A percentile compares a stretch with the other conserved stretches of the same genome.
These are phyloP conservation scores for Nicotiana obtusifolia DNA, from an alignment of 257 asterid species.

Conservation along the genomic window DNA sequence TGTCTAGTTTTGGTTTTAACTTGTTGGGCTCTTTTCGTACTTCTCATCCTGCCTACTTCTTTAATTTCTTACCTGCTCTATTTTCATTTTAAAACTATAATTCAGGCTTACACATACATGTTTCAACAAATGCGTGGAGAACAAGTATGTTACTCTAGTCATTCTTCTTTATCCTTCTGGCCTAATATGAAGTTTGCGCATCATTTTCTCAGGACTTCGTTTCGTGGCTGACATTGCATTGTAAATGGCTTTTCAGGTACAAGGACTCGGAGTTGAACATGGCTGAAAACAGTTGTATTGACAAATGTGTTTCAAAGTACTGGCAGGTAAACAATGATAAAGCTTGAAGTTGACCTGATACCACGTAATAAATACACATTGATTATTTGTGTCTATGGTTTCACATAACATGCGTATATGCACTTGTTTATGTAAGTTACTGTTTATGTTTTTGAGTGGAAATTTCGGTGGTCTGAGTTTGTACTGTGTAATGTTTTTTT, in stretches of 20 bases:
- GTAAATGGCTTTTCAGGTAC: constrained; percentile 36
- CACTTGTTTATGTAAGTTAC: too few species aligned
- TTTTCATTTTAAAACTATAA: constrained; percentile 7
- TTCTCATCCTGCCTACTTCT: background rate
- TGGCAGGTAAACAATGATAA: constrained; percentile 47
- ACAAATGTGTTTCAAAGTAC: constrained; percentile 84
- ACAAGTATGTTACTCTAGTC: constrained; percentile 41
- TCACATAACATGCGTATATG: background rate
- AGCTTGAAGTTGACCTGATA: background rate
- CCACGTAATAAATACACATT: background rate
- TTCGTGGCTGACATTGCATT: background rate
- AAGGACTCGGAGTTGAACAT: constrained; percentile 86
- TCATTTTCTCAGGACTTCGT: background rate
- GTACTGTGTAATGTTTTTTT: background rate
- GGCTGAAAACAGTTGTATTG: constrained; percentile 92
- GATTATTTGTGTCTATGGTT: background rate
- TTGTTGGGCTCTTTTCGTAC: background rate
- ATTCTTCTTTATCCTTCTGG: background rate
- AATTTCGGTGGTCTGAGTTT: background rate
- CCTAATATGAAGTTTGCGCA: background rate
- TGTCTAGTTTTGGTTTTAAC: background rate
- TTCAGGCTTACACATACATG: constrained; percentile 86
- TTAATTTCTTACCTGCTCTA: background rate
- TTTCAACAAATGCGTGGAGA: constrained; percentile 73
- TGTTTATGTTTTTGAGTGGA: background rate